Evolutionary conservation across 2,329 filamentous ascomycete species (phyloP), one percentile per base, ranked within the genome.

Genomic region (Fusarium compactum): DNA sequence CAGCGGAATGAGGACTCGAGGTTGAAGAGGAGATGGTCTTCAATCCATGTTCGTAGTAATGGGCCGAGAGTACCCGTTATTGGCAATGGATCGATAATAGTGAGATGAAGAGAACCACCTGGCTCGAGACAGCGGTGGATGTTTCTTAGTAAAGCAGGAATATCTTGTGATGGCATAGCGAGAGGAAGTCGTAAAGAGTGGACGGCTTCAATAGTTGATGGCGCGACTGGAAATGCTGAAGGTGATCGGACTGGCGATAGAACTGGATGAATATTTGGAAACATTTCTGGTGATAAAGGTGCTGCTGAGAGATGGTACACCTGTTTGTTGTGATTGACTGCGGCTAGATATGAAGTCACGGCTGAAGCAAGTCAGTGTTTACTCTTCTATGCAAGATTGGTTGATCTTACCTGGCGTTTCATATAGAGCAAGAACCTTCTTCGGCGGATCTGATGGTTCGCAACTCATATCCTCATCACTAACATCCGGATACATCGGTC

Each of bases 11-110:
- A 11, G 10, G 27, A 82, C 71, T 90, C 87, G 0, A 92, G 78
- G 63, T 89, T 89, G 5, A 86, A 76, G 3, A 90, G 78, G 2
- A 92, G 80, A 48, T 90, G 83, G 7, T 86, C 82, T 27, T 91
- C 87, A 3, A 92, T 81, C 90, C 90, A 92, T 0, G 80, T 76
- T 27, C 85, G 82, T 66, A 92, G 77, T 4, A 80, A 79, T 0
- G 87, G 88, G 0, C 90, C 90, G 22, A 88, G 80, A 0, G 85
- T 88, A 3, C 81, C 78, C 2, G 85, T 78, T 1, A 85, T 78
- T 0, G 90, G 90, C 14, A 86, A 80, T 0, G 90, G 88, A 57
- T 92, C 89, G 62, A 92, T 86, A 16, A 92, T 79, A 0, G 85
- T 85, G 10, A 92, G 79, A 64, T 90, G 84, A 10, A 92, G 76